Evolutionary conservation across 1,284 basidiomycete species (phyloP).

Genomic region (Ganoderma lucidum): DNA sequence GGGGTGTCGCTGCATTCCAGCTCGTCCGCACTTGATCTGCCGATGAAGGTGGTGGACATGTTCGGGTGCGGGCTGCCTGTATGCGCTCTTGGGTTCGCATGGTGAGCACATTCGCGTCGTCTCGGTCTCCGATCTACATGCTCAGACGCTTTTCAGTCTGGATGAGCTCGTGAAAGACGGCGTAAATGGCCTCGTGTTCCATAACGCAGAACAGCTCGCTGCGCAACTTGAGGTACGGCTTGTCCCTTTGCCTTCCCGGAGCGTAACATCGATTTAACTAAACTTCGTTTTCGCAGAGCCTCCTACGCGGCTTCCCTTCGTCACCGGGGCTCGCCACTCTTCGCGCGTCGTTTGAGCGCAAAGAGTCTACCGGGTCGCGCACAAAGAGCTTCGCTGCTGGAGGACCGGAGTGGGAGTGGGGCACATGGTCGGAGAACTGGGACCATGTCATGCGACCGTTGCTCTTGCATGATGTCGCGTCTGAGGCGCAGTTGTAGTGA

Average conservation of each 20-base stretch:
- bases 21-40: slow-evolving; percentile 91
- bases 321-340: slow-evolving; percentile 58
- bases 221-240: slow-evolving; percentile 72
- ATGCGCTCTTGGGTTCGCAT: slow-evolving; percentile 88
- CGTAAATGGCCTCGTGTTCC: slow-evolving; percentile 85
- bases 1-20: slow-evolving; percentile 93
- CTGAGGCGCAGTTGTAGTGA: slow-evolving; percentile 21
- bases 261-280: too few species aligned
- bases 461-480: slow-evolving; percentile 57
- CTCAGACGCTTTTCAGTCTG: slow-evolving; percentile 58
- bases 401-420: slow-evolving; percentile 61
- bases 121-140: background rate
- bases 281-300: too few species aligned
- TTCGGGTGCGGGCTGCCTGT: slow-evolving; percentile 96
- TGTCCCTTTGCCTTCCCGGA: too few species aligned
- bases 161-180: slow-evolving; percentile 88
- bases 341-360: slow-evolving; percentile 49
- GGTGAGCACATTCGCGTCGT: slow-evolving; percentile 55
- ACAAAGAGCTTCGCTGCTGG: background rate
- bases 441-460: slow-evolving; percentile 70
- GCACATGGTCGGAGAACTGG: slow-evolving; percentile 90
- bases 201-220: slow-evolving; percentile 73
- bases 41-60: slow-evolving; percentile 99
- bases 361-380: slow-evolving; percentile 14
- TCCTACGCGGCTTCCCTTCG: slow-evolving; percentile 70